Evolutionary conservation across 768 basidiomycete species (phyloP).

Genomic region (Boletus reticulatus): DNA sequence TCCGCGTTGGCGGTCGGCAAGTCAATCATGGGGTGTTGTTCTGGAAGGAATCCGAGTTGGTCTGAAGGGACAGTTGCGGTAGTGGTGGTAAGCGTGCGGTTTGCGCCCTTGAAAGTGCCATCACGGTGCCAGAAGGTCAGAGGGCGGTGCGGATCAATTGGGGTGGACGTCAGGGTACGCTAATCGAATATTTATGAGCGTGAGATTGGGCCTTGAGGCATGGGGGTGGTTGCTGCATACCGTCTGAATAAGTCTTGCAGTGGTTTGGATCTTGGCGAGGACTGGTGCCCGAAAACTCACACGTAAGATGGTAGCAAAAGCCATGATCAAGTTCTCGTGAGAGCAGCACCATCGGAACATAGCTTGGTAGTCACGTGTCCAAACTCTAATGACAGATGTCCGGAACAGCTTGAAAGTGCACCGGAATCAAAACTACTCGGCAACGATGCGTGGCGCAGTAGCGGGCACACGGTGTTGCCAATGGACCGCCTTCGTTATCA

Average conservation of each 20-base stretch:
- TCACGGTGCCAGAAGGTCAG: background rate
- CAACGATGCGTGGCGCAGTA: too few relatives aligned
- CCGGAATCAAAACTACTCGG: too few relatives aligned
- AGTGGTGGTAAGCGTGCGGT: slow-evolving; percentile 2
- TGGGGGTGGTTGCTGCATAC: too few relatives aligned
- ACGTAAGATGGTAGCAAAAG: background rate
- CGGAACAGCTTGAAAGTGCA: too few relatives aligned
- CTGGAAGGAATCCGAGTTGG: slow-evolving; percentile 27
- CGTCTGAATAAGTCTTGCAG: background rate
- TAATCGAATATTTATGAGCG: background rate
- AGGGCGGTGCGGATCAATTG: background rate
- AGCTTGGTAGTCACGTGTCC: background rate
- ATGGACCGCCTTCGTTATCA: background rate
- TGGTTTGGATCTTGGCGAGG: too few relatives aligned
- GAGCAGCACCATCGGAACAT: too few relatives aligned
- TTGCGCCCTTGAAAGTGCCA: background rate
- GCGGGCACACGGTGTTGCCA: too few relatives aligned
- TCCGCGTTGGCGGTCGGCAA: slow-evolving; percentile 56
- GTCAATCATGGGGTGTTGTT: slow-evolving; percentile 24
- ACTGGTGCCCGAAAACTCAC: background rate
- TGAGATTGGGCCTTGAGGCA: background rate
- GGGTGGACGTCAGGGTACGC: background rate
- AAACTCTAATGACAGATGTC: background rate
- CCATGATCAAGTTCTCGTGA: background rate
- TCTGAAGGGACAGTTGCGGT: slow-evolving; percentile 22